Evolutionary conservation across 2,329 filamentous ascomycete genomes (phyloP), one percentile per base, ranked within the genome.

Genomic region (Penicillium griseofulvum): DNA sequence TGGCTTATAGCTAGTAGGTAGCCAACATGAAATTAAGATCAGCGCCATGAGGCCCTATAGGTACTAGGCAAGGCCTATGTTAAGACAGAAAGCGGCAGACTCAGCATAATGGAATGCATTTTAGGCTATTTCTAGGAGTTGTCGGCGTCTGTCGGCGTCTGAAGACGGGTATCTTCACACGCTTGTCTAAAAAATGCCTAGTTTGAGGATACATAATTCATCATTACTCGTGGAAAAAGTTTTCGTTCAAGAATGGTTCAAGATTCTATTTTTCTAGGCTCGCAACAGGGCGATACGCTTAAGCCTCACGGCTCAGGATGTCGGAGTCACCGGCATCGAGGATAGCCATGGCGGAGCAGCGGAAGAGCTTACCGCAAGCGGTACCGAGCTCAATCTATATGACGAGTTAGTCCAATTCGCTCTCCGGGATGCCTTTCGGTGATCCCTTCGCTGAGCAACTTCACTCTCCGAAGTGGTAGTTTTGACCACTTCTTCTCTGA

Each of bases 351-450:
- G 91, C 96, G 69, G 90, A 95, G 87, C 91, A 96, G 71, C 91
- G 87, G 89, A 96, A 99, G 76, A 99, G 89, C 85, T 97, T 97
- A 84, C 94, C 94, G 83, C 92, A 97, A 70, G 92, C 93, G 75
- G 93, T 97, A 74, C 94, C 94, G 68, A 99, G 86, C 83, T 99
- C 94, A 77, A 97, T 97, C 94, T 97, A 78, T 78, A 74, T 37
- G 45, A 52, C 51, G 34, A 42, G 56, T 65, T 63, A 65, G 63
- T 65, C 42, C 43, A 53, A 59, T 59, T 57, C 54, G 63, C 63
- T 65, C 63, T 65, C 63, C 63, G 62, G 63, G 62, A 58, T 50
- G 37, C 52, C 55, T 55, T 47, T n/a, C 34, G 49, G 54, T 46
- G 50, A 59, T 64, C 63, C 63, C 62, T 65, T 65, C 63, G 63